Evolutionary conservation across 441 rosid species (phyloP).

Genomic region (Lepidium campestre): DNA sequence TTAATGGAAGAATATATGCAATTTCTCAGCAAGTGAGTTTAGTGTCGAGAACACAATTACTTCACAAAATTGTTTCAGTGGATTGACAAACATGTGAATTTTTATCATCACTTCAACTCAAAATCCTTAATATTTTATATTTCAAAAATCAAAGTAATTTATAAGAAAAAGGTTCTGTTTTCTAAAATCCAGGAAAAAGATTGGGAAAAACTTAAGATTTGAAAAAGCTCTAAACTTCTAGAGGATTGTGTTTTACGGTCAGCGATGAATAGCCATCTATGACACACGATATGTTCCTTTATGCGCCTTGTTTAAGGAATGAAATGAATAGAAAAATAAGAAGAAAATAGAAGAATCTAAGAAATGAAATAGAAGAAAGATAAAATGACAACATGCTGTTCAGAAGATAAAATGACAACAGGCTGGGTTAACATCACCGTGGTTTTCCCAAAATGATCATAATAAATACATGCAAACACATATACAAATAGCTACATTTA

Average conservation of each 20-base stretch:
- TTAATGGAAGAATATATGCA: too few relatives aligned
- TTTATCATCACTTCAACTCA: slow-evolving; percentile 28
- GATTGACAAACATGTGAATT: slow-evolving; percentile 35
- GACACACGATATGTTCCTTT: slow-evolving; percentile 24
- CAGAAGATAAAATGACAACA: too few relatives aligned
- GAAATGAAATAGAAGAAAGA: too few relatives aligned
- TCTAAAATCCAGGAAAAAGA: not conserved
- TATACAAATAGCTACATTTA: too few relatives aligned
- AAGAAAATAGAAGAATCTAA: too few relatives aligned
- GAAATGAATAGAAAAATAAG: too few relatives aligned
- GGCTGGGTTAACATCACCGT: too few relatives aligned
- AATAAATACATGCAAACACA: too few relatives aligned
- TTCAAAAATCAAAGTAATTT: not conserved
- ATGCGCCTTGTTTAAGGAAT: too few relatives aligned
- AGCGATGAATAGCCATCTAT: slow-evolving; percentile 17
- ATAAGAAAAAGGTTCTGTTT: not conserved
- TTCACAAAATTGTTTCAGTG: slow-evolving; percentile 25
- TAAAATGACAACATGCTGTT: too few relatives aligned
- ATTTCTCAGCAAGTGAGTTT: too few relatives aligned
- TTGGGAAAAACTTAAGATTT: not conserved
- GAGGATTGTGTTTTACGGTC: slow-evolving; percentile 33
- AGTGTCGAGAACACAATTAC: slow-evolving; percentile 34
- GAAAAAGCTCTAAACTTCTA: slow-evolving; percentile 30
- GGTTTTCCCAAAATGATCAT: too few relatives aligned
- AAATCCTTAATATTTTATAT: not conserved